Evolutionary conservation across 2,329 filamentous ascomycete species (phyloP).

Genomic region (Fusarium duplospermum): DNA sequence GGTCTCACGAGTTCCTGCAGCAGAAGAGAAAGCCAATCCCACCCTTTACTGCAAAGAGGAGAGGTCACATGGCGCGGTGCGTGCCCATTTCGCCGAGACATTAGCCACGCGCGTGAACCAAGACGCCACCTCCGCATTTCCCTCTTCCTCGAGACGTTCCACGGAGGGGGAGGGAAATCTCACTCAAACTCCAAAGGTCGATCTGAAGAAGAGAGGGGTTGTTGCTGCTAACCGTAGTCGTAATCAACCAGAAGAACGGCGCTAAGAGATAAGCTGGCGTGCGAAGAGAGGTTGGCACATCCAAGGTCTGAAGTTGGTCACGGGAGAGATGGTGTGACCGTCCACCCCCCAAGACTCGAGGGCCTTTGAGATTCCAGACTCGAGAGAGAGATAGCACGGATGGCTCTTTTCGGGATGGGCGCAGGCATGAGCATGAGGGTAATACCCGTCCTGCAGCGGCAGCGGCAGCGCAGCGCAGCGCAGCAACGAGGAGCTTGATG

Average conservation of each 20-base stretch:
- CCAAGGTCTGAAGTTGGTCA: conserved; percentile 17
- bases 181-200: background rate
- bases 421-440: background rate
- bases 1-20: conserved; percentile 37
- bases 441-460: conserved; percentile 15
- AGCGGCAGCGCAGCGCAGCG: background rate
- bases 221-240: background rate
- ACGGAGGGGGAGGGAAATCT: background rate
- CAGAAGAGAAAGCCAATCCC: conserved; percentile 10
- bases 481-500: conserved; percentile 1
- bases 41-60: conserved; percentile 17
- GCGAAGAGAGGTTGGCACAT: background rate
- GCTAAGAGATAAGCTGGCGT: background rate
- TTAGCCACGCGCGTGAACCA: conserved; percentile 15
- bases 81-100: conserved; percentile 18
- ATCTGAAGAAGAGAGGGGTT: background rate
- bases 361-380: conserved; percentile 1
- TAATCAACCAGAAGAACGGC: background rate
- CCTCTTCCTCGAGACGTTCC: background rate
- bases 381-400: background rate
- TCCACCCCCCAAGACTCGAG: conserved; percentile 2
- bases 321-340: conserved; percentile 33
- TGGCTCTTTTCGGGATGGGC: background rate
- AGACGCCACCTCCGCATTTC: conserved; percentile 37
- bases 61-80: conserved; percentile 32